These are phyloP conservation scores for Ceriops decandra DNA, from an alignment of 345 rosid genomes.

Conservation along the genomic window DNA sequence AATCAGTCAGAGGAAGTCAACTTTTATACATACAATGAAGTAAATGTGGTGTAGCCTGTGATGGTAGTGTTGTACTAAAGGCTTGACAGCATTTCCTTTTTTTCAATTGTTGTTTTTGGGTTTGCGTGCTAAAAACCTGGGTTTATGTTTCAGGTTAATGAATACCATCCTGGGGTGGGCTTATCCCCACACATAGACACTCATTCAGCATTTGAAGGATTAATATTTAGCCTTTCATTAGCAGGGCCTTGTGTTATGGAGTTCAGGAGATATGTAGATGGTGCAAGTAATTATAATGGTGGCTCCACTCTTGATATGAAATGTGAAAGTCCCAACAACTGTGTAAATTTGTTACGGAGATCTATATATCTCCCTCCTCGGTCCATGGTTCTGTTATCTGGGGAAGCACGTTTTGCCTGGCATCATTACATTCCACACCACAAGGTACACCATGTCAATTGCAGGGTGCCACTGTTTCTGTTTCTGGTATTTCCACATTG, in stretches of 20 bases:
- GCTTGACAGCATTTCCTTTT: neutral
- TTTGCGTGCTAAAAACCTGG: conserved; percentile 15
- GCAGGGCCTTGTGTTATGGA: conserved; percentile 99
- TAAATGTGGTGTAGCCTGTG: neutral
- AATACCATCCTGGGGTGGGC: conserved; percentile 95
- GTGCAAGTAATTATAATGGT: conserved; percentile 39
- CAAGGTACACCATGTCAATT: conserved; percentile 43
- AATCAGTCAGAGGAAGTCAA: neutral
- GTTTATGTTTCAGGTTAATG: conserved; percentile 63
- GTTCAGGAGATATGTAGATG: conserved; percentile 67
- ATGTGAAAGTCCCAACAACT: conserved; percentile 30
- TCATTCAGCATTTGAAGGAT: conserved; percentile 92
- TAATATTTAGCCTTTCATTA: conserved; percentile 87
- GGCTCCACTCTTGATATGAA: conserved; percentile 29
- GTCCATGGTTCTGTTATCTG: conserved; percentile 79
- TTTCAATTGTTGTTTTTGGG: neutral
- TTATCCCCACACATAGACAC: conserved; percentile 96
- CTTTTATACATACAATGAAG: neutral
- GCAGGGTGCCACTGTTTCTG: neutral
- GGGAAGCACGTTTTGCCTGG: conserved; percentile 98
- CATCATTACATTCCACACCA: conserved; percentile 96
- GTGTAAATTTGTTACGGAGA: conserved; percentile 43
- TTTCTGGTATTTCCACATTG: neutral
- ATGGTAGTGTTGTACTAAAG: neutral
- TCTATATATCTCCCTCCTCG: conserved; percentile 86